Base-by-base conservation (phyloP, 1,284 basidiomycete species). In the Sparassis latifolia region DNA sequence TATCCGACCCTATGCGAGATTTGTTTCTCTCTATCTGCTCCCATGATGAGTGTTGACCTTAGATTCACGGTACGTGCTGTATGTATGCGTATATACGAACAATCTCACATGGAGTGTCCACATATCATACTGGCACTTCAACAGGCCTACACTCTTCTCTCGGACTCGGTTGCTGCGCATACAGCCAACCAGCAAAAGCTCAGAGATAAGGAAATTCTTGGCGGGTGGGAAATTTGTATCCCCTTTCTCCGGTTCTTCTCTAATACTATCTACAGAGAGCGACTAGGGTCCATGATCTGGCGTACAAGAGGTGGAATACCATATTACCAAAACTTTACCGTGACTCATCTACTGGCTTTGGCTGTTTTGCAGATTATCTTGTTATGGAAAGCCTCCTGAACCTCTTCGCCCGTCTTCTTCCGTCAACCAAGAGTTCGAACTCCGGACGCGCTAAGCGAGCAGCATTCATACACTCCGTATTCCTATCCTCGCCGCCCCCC, bases 341-440 rank as follows among this genome's bases (percentile, higher is more conserved):
- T 20, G 20, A 39, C 7, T 33, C 33, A 33, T 9, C 2, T 20
- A 27, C 28, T 28, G 0, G 20, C 20, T 20, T 20, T 20, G 20
- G 20, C 20, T 20, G n/a, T 5, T 10, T 42, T 5, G 3, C 48
- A 85, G 82, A 79, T 52, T 83, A 75, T 57, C 64, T 83, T 10
- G 71, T 73, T 20, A 63, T 82, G 30, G 82, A 85, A 58, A 68
- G 73, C 27, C 69, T 85, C 6, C 62, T 85, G 32, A 73, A 76
- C 48, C 57, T 86, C 2, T 74, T 85, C 56, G 80, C 75, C 30
- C 72, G 74, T 33, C 61, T 82, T 10, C 62, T 84, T 29, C 82
- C 81, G n/a, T 64, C 75, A 5, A 63, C 67, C 2, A 66, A 70
- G 33, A 59, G 62, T 29, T 63, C 61, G 5, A 42, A 58, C 20